phyloP scores from a whole-genome alignment of 495 filamentous ascomycete species.

The Penicillium roqueforti region DNA sequence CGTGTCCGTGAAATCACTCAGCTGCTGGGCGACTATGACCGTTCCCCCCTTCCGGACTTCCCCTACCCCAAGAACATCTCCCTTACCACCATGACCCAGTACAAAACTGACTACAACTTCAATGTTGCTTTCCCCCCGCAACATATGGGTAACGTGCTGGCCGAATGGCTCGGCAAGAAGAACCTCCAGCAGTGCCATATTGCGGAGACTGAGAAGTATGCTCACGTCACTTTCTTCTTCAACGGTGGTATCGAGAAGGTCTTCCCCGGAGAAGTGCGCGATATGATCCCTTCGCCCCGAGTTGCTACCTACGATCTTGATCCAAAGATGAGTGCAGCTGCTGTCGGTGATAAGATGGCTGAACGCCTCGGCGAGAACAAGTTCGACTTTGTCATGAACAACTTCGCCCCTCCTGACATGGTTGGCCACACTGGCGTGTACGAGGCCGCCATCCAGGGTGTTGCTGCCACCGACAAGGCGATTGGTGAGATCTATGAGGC shows the following conservation, averaged over 20 bases:
- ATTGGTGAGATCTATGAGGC: constrained; percentile 88
- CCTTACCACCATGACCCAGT: constrained; percentile 97
- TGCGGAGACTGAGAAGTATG: constrained; percentile 98
- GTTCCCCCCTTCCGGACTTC: constrained; percentile 85
- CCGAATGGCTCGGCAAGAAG: constrained; percentile 90
- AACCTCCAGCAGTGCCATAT: constrained; percentile 87
- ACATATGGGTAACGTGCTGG: constrained; percentile 92
- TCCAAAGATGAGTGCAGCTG: constrained; percentile 92
- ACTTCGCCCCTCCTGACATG: constrained; percentile 99
- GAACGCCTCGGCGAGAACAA: constrained; percentile 75
- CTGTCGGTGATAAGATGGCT: constrained; percentile 78
- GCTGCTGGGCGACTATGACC: constrained; percentile 85
- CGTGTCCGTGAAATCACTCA: constrained; percentile 96
- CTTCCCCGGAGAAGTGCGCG: constrained; percentile 82
- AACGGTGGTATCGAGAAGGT: constrained; percentile 98
- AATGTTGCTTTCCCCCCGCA: constrained; percentile 91
- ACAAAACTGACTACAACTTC: constrained; percentile 94
- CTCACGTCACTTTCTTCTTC: constrained; percentile 99
- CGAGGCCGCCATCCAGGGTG: constrained; percentile 85
- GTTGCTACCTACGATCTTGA: constrained; percentile 96
- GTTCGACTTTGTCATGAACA: constrained; percentile 98
- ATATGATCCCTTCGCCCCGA: constrained; percentile 66
- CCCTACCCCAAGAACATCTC: constrained; percentile 88
- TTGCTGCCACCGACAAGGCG: constrained; percentile 81
- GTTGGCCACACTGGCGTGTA: constrained; percentile 98